Evolutionary conservation across 257 asterid species (phyloP).

Genomic region (Gardenia jasminoides): DNA sequence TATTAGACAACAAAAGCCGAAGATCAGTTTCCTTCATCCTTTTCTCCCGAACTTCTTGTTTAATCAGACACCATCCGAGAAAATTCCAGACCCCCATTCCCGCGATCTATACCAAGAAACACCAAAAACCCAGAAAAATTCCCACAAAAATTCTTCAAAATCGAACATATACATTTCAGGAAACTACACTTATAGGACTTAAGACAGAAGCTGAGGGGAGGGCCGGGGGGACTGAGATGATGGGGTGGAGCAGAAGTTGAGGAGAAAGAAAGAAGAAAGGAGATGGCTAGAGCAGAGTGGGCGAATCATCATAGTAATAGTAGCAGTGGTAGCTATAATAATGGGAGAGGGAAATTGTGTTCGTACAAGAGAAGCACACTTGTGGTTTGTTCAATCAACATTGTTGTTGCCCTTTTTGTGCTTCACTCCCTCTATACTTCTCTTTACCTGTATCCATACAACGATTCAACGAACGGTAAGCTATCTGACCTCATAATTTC

Average conservation of each 20-base stretch:
- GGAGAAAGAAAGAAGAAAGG: conserved; percentile 19
- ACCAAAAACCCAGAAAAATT: neutral
- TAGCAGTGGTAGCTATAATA: conserved; percentile 13
- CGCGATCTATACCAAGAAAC: conserved; percentile 9
- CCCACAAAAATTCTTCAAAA: conserved; percentile 17
- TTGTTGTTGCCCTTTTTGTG: conserved; percentile 71
- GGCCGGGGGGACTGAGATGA: conserved; percentile 31
- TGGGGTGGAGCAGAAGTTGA: conserved; percentile 41
- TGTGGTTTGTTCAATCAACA: conserved; percentile 64
- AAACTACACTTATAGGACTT: neutral
- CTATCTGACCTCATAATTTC: neutral
- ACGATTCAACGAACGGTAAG: conserved; percentile 51
- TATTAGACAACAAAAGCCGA: neutral
- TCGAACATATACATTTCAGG: neutral
- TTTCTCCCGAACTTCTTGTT: neutral
- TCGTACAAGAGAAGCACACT: conserved; percentile 75
- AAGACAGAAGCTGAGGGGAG: neutral
- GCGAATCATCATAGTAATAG: conserved; percentile 25
- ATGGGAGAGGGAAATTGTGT: conserved; percentile 58
- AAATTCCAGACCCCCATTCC: neutral
- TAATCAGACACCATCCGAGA: conserved; percentile 2
- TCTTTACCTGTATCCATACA: conserved; percentile 59
- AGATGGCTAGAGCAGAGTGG: conserved; percentile 85
- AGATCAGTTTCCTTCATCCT: neutral
- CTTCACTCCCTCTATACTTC: conserved; percentile 71